Evolutionary conservation across 1,284 basidiomycete species (phyloP).

Genomic region (Puccinia polysora): DNA sequence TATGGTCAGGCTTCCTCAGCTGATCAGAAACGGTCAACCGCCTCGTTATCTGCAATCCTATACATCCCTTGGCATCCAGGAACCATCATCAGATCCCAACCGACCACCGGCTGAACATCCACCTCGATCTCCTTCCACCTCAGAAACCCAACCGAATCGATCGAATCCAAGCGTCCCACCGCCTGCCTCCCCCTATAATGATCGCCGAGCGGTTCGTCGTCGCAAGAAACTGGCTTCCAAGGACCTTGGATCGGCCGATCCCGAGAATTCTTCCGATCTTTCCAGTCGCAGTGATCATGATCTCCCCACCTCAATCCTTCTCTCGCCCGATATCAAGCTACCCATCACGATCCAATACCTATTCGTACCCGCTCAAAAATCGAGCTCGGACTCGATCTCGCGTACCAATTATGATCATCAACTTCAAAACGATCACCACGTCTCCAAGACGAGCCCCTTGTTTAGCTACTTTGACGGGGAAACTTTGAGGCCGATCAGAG

Average conservation of each 20-base stretch:
- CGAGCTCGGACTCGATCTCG: neutral
- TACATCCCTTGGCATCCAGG: too few species aligned
- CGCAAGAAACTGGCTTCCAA: neutral
- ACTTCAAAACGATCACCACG: neutral
- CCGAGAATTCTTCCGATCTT: neutral
- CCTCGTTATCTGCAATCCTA: too few species aligned
- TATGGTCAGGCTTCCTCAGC: too few species aligned
- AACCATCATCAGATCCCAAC: too few species aligned
- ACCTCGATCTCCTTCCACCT: too few species aligned
- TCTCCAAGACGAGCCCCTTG: constrained; percentile 45
- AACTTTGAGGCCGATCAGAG: constrained; percentile 27
- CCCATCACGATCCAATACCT: constrained; percentile 47
- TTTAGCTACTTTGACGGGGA: constrained; percentile 47
- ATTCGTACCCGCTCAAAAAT: constrained; percentile 2
- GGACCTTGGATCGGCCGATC: neutral
- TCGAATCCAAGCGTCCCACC: neutral
- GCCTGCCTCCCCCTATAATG: neutral
- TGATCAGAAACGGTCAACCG: too few species aligned
- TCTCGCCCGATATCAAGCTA: constrained; percentile 44
- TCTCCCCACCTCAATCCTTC: constrained; percentile 43
- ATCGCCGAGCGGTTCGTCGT: neutral
- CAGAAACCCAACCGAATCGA: too few species aligned
- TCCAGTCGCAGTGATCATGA: neutral
- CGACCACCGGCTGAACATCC: too few species aligned
- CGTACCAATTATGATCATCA: neutral